Percentiles rank a stretch among this genome's conserved stretches.
Evolutionary conservation across 305 asterid species (phyloP).

Genomic region (Salvia sclarea): DNA sequence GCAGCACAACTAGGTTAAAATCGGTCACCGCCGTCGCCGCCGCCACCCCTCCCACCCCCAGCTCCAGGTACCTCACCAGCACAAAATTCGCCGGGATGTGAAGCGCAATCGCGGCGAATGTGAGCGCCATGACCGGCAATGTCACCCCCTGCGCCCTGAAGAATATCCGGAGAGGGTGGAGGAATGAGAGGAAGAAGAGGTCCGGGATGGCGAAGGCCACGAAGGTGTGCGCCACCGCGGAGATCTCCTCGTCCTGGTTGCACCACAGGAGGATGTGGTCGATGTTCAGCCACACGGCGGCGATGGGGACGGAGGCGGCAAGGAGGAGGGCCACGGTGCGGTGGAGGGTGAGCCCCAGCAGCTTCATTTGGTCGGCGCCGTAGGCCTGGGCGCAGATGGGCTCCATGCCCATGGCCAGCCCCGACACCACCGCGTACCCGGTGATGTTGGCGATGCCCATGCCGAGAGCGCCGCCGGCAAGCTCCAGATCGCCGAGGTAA

Average conservation of each 20-base stretch:
- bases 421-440: slow-evolving; percentile 89
- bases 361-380: slow-evolving; percentile 88
- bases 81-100: slow-evolving; percentile 76
- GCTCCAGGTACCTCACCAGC: slow-evolving; percentile 44
- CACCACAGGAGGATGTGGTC: slow-evolving; percentile 59
- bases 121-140: slow-evolving; percentile 66
- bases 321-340: slow-evolving; percentile 83
- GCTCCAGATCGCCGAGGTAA: slow-evolving; percentile 82
- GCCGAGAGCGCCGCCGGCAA: slow-evolving; percentile 84
- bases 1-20: slow-evolving; percentile 57
- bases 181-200: slow-evolving; percentile 66
- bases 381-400: slow-evolving; percentile 93
- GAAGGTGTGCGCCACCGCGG: slow-evolving; percentile 69
- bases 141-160: slow-evolving; percentile 70
- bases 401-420: slow-evolving; percentile 97
- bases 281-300: slow-evolving; percentile 81
- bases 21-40: slow-evolving; percentile 72
- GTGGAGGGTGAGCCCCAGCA: slow-evolving; percentile 75
- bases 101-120: slow-evolving; percentile 41
- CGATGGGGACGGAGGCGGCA: slow-evolving; percentile 66
- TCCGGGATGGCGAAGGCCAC: slow-evolving; percentile 77
- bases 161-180: slow-evolving; percentile 71
- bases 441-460: slow-evolving; percentile 88
- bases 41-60: slow-evolving; percentile 80
- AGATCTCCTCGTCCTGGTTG: slow-evolving; percentile 76